Conservation (phyloP, 2,329 filamentous ascomycete genomes). For the Fusarium verrucosum region DNA sequence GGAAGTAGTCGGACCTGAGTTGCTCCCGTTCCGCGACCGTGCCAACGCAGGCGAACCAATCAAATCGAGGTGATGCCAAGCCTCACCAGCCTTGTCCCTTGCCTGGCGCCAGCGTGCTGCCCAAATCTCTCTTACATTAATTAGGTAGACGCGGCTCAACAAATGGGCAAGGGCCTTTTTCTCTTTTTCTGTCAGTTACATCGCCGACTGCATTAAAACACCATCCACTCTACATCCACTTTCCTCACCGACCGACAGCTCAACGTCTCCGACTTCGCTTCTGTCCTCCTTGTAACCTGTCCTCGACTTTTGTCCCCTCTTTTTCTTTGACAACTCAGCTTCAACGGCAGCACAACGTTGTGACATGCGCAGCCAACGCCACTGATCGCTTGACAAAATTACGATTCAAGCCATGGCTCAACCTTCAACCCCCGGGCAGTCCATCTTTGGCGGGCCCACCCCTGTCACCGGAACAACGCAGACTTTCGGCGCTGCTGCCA, state of each 20-base stretch:
- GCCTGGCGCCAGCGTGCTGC: constrained; percentile 24
- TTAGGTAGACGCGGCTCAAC: constrained; percentile 7
- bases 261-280: constrained; percentile 13
- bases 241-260: constrained; percentile 36
- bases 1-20: constrained; percentile 25
- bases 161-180: constrained; percentile 29
- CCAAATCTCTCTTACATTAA: constrained; percentile 32
- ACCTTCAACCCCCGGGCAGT: constrained; percentile 58
- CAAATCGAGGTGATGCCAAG: not conserved
- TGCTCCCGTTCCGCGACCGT: constrained; percentile 35
- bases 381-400: constrained; percentile 29
- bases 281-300: not conserved
- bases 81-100: constrained; percentile 23
- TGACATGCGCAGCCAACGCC: constrained; percentile 40
- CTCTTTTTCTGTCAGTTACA: constrained; percentile 18
- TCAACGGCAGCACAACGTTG: constrained; percentile 18
- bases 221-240: constrained; percentile 29
- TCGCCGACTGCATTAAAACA: constrained; percentile 33
- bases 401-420: constrained; percentile 52
- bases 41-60: constrained; percentile 33
- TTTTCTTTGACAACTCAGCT: not conserved
- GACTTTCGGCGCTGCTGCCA: constrained; percentile 34
- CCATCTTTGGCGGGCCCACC: constrained; percentile 59
- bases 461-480: constrained; percentile 42
- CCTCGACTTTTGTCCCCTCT: not conserved